A percentile compares a stretch with the other conserved stretches of the same genome.
Conservation (phyloP, 2,329 filamentous ascomycete species). For the Aspergillus alliaceus region DNA sequence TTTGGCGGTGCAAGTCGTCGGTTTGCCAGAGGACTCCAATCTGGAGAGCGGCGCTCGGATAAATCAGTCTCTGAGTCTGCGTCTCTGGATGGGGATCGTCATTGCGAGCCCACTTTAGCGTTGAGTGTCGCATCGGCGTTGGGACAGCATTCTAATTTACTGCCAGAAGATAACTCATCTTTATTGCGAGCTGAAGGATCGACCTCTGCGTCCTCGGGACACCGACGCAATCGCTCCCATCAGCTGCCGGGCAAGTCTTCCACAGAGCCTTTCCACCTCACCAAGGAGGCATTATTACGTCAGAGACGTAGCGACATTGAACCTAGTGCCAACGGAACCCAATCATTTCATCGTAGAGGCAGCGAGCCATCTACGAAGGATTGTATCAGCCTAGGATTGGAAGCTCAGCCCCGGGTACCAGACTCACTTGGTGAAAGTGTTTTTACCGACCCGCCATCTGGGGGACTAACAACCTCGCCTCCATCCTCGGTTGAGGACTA, state of each 20-base stretch:
- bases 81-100: slow-evolving; percentile 35
- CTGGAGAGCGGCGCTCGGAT: slow-evolving; percentile 39
- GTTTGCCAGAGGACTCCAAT: slow-evolving; percentile 33
- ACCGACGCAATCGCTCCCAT: slow-evolving; percentile 39
- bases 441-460: slow-evolving; percentile 19
- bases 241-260: slow-evolving; percentile 32
- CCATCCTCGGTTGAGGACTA: slow-evolving; percentile 47
- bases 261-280: slow-evolving; percentile 35
- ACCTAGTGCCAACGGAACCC: slow-evolving; percentile 14
- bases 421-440: slow-evolving; percentile 13
- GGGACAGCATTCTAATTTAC: slow-evolving; percentile 40
- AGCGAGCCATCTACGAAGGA: slow-evolving; percentile 24
- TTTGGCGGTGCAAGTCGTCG: slow-evolving; percentile 43
- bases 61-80: slow-evolving; percentile 35
- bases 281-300: slow-evolving; percentile 35
- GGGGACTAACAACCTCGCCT: slow-evolving; percentile 35
- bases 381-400: slow-evolving; percentile 18
- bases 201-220: slow-evolving; percentile 17
- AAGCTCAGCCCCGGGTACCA: slow-evolving; percentile 14
- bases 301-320: slow-evolving; percentile 32
- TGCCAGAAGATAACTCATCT: slow-evolving; percentile 25
- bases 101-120: slow-evolving; percentile 45
- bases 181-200: slow-evolving; percentile 13
- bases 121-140: slow-evolving; percentile 46
- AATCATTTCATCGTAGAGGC: slow-evolving; percentile 19